Conservation (phyloP, 768 basidiomycete genomes). For the Peribolospora baueri region DNA sequence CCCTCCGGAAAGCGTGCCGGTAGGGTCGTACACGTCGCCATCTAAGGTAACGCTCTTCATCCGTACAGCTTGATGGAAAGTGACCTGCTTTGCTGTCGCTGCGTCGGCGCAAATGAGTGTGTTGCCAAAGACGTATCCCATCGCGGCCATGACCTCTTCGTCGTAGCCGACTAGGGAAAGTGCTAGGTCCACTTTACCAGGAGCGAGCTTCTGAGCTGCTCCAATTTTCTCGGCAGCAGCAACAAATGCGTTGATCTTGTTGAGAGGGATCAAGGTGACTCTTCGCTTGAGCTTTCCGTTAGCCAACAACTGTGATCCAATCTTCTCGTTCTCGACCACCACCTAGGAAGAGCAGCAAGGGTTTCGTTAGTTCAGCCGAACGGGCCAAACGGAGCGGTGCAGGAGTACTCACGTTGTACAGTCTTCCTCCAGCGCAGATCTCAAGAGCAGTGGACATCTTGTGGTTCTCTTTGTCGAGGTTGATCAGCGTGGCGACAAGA, state of each 20-base stretch:
- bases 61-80: conserved; percentile 42
- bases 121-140: conserved; percentile 80
- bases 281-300: conserved; percentile 57
- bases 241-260: conserved; percentile 51
- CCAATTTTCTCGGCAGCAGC: conserved; percentile 45
- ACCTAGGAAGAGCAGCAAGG: conserved; percentile 17
- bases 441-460: conserved; percentile 73
- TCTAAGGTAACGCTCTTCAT: conserved; percentile 75
- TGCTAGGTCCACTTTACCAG: conserved; percentile 58
- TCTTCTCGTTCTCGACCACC: conserved; percentile 69
- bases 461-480: conserved; percentile 42
- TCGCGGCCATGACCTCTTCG: conserved; percentile 58
- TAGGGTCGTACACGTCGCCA: conserved; percentile 90
- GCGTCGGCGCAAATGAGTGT: conserved; percentile 77
- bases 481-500: conserved; percentile 66
- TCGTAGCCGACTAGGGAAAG: conserved; percentile 69
- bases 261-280: conserved; percentile 80
- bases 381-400: no score
- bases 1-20: conserved; percentile 78
- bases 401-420: conserved; percentile 39
- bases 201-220: conserved; percentile 43
- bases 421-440: conserved; percentile 62
- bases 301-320: conserved; percentile 62
- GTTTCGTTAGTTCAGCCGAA: no score
- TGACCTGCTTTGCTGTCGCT: conserved; percentile 60